These are phyloP conservation scores for Agaricus subrufescens DNA, from an alignment of 768 basidiomycete species.

Conservation along the genomic window DNA sequence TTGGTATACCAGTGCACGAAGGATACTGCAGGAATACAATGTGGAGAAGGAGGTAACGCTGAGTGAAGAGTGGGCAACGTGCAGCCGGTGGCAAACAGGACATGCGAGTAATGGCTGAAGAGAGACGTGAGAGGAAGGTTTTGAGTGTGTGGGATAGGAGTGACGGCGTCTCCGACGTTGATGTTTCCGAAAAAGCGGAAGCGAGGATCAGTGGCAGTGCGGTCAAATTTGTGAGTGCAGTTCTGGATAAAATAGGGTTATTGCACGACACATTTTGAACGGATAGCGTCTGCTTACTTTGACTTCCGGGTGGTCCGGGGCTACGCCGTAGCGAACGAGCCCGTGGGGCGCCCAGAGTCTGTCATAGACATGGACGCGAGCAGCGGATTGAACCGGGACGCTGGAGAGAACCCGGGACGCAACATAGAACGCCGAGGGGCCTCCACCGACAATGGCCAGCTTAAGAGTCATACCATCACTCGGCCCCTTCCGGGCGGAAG, in stretches of 20 bases:
- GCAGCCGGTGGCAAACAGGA: conserved; percentile 87
- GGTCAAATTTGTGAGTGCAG: conserved; percentile 93
- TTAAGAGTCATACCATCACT: conserved; percentile 35
- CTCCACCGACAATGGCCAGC: conserved; percentile 88
- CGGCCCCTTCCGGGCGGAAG: neutral
- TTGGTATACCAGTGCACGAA: conserved; percentile 97
- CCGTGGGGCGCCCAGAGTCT: conserved; percentile 93
- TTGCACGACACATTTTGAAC: neutral
- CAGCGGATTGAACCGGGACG: conserved; percentile 38
- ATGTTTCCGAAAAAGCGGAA: conserved; percentile 93
- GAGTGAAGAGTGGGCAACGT: conserved; percentile 58
- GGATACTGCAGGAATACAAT: conserved; percentile 70
- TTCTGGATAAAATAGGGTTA: conserved; percentile 50
- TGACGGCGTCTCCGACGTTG: conserved; percentile 38
- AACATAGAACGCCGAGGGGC: conserved; percentile 95
- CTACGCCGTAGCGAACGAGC: conserved; percentile 92
- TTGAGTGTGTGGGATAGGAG: conserved; percentile 47
- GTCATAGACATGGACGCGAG: conserved; percentile 81
- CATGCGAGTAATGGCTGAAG: conserved; percentile 71
- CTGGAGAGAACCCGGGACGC: conserved; percentile 79
- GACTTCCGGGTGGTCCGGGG: conserved; percentile 98
- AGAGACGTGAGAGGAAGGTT: conserved; percentile 58
- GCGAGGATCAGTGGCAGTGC: conserved; percentile 70
- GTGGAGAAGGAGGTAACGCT: conserved; percentile 39
- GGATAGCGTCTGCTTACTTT: conserved; percentile 48